These are phyloP conservation scores for Apiospora marii DNA, from an alignment of 2,329 filamentous ascomycete genomes.

Conservation along the genomic window DNA sequence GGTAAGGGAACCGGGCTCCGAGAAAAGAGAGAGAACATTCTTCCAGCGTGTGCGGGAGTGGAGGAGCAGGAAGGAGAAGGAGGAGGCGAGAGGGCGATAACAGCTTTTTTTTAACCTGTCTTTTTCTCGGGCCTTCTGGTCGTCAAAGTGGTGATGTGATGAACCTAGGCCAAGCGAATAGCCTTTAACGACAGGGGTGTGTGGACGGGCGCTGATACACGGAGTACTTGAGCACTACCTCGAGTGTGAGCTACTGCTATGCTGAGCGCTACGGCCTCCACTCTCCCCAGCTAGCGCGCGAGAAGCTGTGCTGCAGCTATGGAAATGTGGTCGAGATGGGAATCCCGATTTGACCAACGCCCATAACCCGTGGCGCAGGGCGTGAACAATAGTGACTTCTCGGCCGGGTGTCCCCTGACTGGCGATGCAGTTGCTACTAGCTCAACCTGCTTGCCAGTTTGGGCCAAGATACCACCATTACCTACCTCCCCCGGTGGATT, in stretches of 20 bases:
- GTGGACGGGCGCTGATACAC: background rate
- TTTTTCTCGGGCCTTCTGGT: slow-evolving; percentile 15
- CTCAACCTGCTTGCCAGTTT: background rate
- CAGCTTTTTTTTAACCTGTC: background rate
- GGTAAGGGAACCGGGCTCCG: background rate
- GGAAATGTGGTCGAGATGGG: slow-evolving; percentile 13
- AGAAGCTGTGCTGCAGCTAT: slow-evolving; percentile 2
- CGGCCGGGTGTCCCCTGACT: background rate
- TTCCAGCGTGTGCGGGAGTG: background rate
- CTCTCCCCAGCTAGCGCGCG: slow-evolving; percentile 1
- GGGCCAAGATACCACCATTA: background rate
- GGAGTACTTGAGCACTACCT: slow-evolving; percentile 4
- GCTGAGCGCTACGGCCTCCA: slow-evolving; percentile 8
- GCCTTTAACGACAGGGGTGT: background rate
- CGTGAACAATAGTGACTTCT: background rate
- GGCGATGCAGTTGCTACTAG: background rate
- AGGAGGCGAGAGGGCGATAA: background rate
- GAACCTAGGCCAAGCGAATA: background rate
- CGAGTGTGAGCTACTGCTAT: background rate
- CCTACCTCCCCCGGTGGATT: background rate
- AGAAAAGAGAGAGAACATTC: background rate
- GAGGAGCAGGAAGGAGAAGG: background rate
- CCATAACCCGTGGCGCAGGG: slow-evolving; percentile 1
- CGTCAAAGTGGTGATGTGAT: slow-evolving; percentile 15
- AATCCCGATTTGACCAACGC: slow-evolving; percentile 8